A percentile compares a stretch with the other conserved stretches of the same genome.
These are phyloP conservation scores for Pythium aquatile DNA, from an alignment of 352 stramenopile genomes.

Conservation along the genomic window DNA sequence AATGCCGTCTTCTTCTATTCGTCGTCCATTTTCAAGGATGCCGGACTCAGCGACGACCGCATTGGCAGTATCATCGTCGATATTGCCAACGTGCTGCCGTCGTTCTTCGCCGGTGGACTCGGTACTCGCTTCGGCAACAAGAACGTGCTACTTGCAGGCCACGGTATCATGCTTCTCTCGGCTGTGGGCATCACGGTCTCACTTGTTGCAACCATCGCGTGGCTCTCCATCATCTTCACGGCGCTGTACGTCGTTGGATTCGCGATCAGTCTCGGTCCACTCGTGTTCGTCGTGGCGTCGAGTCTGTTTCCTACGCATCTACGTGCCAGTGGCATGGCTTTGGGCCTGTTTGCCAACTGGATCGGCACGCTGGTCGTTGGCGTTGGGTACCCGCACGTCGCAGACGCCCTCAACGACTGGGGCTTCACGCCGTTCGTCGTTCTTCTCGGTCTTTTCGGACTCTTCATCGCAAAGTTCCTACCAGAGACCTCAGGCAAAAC, in stretches of 20 bases:
- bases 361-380: slow-evolving; percentile 49
- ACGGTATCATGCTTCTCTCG: slow-evolving; percentile 43
- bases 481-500: slow-evolving; percentile 25
- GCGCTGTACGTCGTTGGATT: slow-evolving; percentile 57
- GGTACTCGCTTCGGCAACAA: slow-evolving; percentile 47
- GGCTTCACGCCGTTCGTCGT: slow-evolving; percentile 34
- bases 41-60: slow-evolving; percentile 39
- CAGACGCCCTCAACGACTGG: slow-evolving; percentile 35
- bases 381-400: slow-evolving; percentile 60
- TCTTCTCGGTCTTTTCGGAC: slow-evolving; percentile 11
- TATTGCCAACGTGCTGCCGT: slow-evolving; percentile 43
- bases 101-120: slow-evolving; percentile 35
- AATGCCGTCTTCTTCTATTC: slow-evolving; percentile 60
- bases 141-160: slow-evolving; percentile 45
- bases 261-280: slow-evolving; percentile 61
- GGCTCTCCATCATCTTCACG: slow-evolving; percentile 55
- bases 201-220: slow-evolving; percentile 34
- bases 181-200: slow-evolving; percentile 51
- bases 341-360: slow-evolving; percentile 48
- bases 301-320: slow-evolving; percentile 58
- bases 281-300: slow-evolving; percentile 56
- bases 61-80: slow-evolving; percentile 42
- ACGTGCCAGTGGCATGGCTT: slow-evolving; percentile 39
- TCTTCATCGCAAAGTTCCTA: slow-evolving; percentile 21
- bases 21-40: slow-evolving; percentile 37